Conservation (phyloP, 176 grass and related monocot genomes). For the Saccharum officinarum region DNA sequence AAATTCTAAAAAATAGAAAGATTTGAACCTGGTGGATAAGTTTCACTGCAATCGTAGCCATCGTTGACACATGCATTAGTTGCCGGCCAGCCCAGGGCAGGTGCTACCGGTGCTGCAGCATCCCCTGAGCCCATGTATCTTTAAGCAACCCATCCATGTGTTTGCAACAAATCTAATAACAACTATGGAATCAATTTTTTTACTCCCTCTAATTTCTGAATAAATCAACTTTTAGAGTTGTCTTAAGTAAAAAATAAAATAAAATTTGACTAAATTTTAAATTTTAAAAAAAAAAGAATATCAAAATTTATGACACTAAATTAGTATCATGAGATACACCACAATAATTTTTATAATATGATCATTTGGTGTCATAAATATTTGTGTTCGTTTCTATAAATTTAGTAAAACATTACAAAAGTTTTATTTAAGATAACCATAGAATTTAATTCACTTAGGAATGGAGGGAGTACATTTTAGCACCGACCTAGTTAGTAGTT, state of each 20-base stretch:
- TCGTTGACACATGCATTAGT: too few relatives aligned
- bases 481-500: too few relatives aligned
- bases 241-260: not conserved
- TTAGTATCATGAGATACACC: not conserved
- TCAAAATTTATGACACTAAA: not conserved
- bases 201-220: accelerated
- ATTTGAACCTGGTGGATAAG: too few relatives aligned
- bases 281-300: not conserved
- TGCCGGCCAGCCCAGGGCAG: not conserved
- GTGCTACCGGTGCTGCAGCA: not conserved
- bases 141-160: not conserved
- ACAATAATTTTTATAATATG: not conserved
- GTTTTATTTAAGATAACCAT: too few relatives aligned
- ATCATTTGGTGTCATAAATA: not conserved
- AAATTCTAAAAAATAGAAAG: too few relatives aligned
- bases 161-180: not conserved
- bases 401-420: too few relatives aligned
- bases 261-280: not conserved
- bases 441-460: too few relatives aligned
- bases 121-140: not conserved
- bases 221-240: not conserved
- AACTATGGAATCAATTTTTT: not conserved
- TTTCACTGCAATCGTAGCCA: too few relatives aligned
- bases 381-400: not conserved
- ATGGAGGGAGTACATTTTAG: too few relatives aligned